A percentile compares a stretch with the other conserved stretches of the same genome.
These are phyloP conservation scores for Ambrosiella cleistominuta DNA, from an alignment of 2,329 filamentous ascomycete genomes.

Conservation along the genomic window DNA sequence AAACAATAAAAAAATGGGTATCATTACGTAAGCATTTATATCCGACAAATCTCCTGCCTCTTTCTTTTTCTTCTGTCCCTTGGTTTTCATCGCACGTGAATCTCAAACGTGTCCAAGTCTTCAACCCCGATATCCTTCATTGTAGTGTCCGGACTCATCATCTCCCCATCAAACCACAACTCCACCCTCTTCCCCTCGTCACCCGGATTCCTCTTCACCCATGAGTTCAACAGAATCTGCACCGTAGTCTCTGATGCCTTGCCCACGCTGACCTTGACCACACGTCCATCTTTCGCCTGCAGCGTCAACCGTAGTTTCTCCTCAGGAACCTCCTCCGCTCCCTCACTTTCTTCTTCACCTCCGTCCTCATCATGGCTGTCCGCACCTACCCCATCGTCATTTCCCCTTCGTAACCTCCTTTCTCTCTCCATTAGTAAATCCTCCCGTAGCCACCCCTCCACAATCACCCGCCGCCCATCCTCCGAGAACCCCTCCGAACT, in stretches of 20 bases:
- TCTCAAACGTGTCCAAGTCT: constrained; percentile 60
- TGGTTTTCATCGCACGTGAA: constrained; percentile 31
- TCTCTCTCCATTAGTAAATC: constrained; percentile 35
- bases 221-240: constrained; percentile 43
- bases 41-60: neutral
- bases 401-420: constrained; percentile 14
- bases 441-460: constrained; percentile 61
- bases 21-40: neutral
- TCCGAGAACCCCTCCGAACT: constrained; percentile 30
- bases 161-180: constrained; percentile 61
- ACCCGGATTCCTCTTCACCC: constrained; percentile 37
- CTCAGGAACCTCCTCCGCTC: constrained; percentile 14
- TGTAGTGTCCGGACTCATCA: constrained; percentile 39
- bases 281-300: constrained; percentile 32
- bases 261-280: constrained; percentile 34
- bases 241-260: constrained; percentile 39
- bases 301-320: constrained; percentile 33
- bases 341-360: constrained; percentile 7
- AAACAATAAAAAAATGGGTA: neutral
- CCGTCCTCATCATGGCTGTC: constrained; percentile 19
- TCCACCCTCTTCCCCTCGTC: constrained; percentile 34
- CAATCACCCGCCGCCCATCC: constrained; percentile 43
- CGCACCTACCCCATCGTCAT: neutral
- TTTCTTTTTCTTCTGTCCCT: neutral
- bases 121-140: constrained; percentile 54